Base-by-base conservation (phyloP, 2,329 filamentous ascomycete genomes). In the Penicillium hordei region DNA sequence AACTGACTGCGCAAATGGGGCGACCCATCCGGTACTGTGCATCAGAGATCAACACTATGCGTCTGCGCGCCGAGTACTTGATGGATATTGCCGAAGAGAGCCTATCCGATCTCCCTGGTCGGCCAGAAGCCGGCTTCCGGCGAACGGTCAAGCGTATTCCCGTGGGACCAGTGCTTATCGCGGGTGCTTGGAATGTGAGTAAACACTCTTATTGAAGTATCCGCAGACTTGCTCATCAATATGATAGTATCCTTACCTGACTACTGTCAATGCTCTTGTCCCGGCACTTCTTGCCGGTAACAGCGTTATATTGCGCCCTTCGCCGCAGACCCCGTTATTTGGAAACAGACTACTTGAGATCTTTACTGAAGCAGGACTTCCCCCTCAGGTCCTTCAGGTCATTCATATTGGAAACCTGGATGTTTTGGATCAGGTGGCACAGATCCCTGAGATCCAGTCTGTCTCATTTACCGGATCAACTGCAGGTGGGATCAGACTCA, bases 391-490 rank as follows among this genome's bases (percentile, higher is more conserved):
- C 54, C 83, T 96, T 48, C 92, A 96, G 75, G 89, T 90, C 73
- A 90, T 96, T 76, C 92, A 96, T 77, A 89, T 86, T 67, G 92
- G 91, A 55, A 89, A 90, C 42, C 85, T 88, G 27, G 79, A 80
- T 42, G 83, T 87, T 51, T 89, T 96, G 68, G 90, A 95, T 75
- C 81, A 87, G 23, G 83, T 96, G 27, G 87, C 93, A 50, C 82
- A 87, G 53, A 84, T 91, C 61, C 88, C 90, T 8, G 83, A 86
- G 66, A 84, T 97, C 61, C 83, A 87, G 44, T 82, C 90, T 17
- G 84, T 97, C 40, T 95, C 90, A 77, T 97, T 97, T 75, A 96
- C 93, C 0, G 93, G 93, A 34, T 96, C 92, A 10, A 91, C 96
- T 4, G 86, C 88, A 15, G 91, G 90, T 50, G 93, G 93, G 12